Base-by-base conservation (phyloP, 2,329 filamentous ascomycete species). In the Hypoxylon sp. region DNA sequence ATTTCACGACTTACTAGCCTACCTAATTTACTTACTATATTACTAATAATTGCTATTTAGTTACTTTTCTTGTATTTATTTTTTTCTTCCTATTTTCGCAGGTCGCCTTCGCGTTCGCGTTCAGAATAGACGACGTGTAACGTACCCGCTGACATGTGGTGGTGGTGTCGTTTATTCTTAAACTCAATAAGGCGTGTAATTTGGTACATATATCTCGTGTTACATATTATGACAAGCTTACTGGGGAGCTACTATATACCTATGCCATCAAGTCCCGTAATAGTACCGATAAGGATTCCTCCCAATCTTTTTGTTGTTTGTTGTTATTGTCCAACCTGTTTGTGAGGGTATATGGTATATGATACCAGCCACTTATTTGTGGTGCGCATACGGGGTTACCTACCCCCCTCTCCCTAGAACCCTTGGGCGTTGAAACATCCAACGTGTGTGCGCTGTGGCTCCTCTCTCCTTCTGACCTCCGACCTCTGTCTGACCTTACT, bases 301-400 rank as follows among this genome's bases (percentile, higher is more conserved):
- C 26, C 41, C n/a, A 10, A 6, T 6, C n/a, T n/a, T 41, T 6
- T 17, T 15, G 13, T 39, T 6, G 13, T n/a, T n/a, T 6, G 34
- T 15, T 6, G 4, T n/a, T 17, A 3, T n/a, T 11, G 48, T 17
- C 15, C 13, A 4, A 17, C 24, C 17, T 19, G 37, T 26, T 6
- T 41, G 17, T 17, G 20, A 43, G 13, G 34, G 34, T 39, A 59
- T 62, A 54, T 50, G 46, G 44, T 61, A 48, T 70, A 70, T 70
- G 69, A 62, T 68, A 69, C 68, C 68, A 70, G 67, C 68, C 68
- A 69, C 68, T 67, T 70, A 70, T 70, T 69, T 70, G 65, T 66
- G 62, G 37, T 41, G 37, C 37, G n/a, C 26, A 58, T 51, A 65
- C 52, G 60, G 57, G 67, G 34, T 58, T 28, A 2, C 46, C 24